Evolutionary conservation across 345 rosid genomes (phyloP).

Genomic region (Hevea brasiliensis): DNA sequence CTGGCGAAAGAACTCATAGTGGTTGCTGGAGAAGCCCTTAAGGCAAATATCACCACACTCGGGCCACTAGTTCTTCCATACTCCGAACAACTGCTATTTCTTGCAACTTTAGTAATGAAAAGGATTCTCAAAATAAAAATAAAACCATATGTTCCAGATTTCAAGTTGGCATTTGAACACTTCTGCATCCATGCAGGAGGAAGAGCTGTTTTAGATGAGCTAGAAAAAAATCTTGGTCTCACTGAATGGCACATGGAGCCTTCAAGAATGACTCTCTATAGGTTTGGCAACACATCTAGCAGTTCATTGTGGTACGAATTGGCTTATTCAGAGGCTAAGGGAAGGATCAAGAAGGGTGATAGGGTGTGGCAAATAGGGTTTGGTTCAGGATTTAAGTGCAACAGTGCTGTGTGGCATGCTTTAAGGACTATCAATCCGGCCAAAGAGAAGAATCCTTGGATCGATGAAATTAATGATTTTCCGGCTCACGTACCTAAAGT

Average conservation of each 20-base stretch:
- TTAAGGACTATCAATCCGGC: conserved; percentile 57
- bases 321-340: conserved; percentile 77
- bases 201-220: conserved; percentile 73
- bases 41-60: conserved; percentile 19
- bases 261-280: conserved; percentile 71
- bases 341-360: conserved; percentile 65
- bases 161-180: conserved; percentile 81
- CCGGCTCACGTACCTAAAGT: conserved; percentile 49
- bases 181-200: conserved; percentile 85
- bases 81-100: conserved; percentile 21
- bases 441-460: conserved; percentile 75
- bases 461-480: conserved; percentile 64
- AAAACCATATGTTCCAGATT: conserved; percentile 68
- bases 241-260: conserved; percentile 82
- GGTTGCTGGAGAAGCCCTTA: conserved; percentile 24
- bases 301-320: conserved; percentile 82
- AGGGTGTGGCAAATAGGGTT: conserved; percentile 79
- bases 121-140: conserved; percentile 18
- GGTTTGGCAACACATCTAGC: conserved; percentile 82
- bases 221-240: conserved; percentile 67
- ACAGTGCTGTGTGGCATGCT: conserved; percentile 76
- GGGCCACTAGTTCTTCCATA: conserved; percentile 28
- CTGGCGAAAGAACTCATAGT: conserved; percentile 24
- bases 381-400: conserved; percentile 85
- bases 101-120: conserved; percentile 3